Evolutionary conservation across 2,329 filamentous ascomycete genomes (phyloP).

Genomic region (Niveomyces coronatus): DNA sequence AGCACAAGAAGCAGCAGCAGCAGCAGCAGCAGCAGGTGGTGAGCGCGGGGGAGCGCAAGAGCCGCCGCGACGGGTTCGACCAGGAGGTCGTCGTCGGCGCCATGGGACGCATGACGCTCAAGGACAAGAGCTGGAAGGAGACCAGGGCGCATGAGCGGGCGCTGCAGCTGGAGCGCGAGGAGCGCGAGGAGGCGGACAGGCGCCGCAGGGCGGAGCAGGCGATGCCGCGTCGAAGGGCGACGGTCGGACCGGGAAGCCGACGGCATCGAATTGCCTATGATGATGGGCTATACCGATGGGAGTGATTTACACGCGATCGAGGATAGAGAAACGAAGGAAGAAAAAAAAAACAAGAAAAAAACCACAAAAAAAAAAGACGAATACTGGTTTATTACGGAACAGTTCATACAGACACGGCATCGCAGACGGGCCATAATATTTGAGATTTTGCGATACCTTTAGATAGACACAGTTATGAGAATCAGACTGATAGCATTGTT

Average conservation of each 20-base stretch:
- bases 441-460: too few relatives aligned
- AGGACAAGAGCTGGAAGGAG: constrained; percentile 21
- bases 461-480: too few relatives aligned
- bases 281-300: constrained; percentile 29
- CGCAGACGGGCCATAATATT: too few relatives aligned
- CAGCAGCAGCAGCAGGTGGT: neutral
- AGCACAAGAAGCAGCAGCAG: constrained; percentile 4
- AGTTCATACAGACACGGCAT: too few relatives aligned
- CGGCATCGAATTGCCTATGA: constrained; percentile 27
- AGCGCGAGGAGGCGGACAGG: constrained; percentile 28
- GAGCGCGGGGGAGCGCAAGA: neutral
- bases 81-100: constrained; percentile 26
- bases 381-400: too few relatives aligned
- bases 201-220: constrained; percentile 32
- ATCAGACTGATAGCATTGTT: too few relatives aligned
- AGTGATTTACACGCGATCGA: constrained; percentile 18
- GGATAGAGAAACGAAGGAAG: neutral
- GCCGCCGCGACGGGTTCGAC: constrained; percentile 11
- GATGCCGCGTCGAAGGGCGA: constrained; percentile 26
- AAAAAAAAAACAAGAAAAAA: neutral
- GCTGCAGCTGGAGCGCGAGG: constrained; percentile 19
- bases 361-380: neutral
- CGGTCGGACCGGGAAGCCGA: constrained; percentile 25
- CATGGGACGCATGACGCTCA: constrained; percentile 23
- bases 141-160: constrained; percentile 18